A percentile compares a stretch with the other conserved stretches of the same genome.
Evolutionary conservation across 371 early-diverging fungal species (phyloP).

Genomic region (Mortierella sp.): DNA sequence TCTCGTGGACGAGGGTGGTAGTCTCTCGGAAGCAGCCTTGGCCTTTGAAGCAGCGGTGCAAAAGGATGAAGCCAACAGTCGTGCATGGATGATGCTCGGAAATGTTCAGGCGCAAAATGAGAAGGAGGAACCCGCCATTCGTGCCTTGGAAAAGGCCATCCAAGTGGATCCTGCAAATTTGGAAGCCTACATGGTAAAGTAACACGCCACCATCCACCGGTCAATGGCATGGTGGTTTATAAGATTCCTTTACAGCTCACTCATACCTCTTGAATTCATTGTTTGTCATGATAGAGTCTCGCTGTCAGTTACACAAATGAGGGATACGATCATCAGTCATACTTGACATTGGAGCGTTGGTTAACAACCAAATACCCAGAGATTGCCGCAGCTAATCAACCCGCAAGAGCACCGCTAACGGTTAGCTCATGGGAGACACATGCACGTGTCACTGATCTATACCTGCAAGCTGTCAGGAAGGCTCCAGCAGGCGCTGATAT

Average conservation of each 20-base stretch:
- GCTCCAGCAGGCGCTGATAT: constrained; percentile 72
- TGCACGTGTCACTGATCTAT: constrained; percentile 78
- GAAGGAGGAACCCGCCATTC: constrained; percentile 86
- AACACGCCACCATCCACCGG: no score
- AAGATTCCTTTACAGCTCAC: no score
- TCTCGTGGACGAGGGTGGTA: constrained; percentile 63
- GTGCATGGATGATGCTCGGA: constrained; percentile 85
- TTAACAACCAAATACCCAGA: constrained; percentile 80
- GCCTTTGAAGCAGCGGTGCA: constrained; percentile 87
- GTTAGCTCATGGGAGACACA: constrained; percentile 66
- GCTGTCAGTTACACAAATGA: constrained; percentile 97
- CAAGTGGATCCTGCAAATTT: constrained; percentile 70
- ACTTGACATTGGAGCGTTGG: constrained; percentile 90
- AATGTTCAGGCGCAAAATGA: constrained; percentile 88
- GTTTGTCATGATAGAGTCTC: constrained; percentile 61
- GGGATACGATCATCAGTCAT: constrained; percentile 81
- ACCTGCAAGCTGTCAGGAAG: constrained; percentile 81
- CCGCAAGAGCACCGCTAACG: no score
- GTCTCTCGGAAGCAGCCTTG: constrained; percentile 79
- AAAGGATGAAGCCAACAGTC: constrained; percentile 72
- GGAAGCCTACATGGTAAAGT: constrained; percentile 71
- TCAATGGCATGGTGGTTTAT: no score
- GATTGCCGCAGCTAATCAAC: constrained; percentile 36
- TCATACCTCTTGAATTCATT: neutral
- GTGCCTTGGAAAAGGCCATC: constrained; percentile 78